Percentiles rank a stretch among this genome's conserved stretches.
These are phyloP conservation scores for Blastocystis sp. DNA, from an alignment of 352 stramenopile species.

Conservation along the genomic window DNA sequence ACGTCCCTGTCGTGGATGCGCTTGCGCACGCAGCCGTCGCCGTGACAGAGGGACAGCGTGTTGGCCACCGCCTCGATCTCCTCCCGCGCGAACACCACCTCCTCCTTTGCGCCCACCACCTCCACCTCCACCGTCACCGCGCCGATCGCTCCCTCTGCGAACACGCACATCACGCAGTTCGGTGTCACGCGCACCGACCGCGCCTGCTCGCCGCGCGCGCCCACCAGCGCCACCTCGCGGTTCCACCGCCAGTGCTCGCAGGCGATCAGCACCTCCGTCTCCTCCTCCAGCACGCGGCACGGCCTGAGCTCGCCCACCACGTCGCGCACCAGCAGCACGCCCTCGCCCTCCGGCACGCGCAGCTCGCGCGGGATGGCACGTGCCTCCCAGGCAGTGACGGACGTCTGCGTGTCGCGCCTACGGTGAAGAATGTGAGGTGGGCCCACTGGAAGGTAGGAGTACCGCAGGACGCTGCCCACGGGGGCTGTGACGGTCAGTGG, in stretches of 20 bases:
- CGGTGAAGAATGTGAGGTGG: background rate
- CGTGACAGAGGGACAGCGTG: constrained; percentile 2
- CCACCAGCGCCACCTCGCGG: background rate
- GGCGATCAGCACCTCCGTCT: background rate
- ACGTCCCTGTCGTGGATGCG: background rate
- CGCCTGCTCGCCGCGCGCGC: background rate
- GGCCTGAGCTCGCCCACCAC: background rate
- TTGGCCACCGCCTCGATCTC: background rate
- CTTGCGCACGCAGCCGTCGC: constrained; percentile 9
- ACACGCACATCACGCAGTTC: background rate
- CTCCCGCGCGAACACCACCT: background rate
- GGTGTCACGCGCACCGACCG: constrained; percentile 5
- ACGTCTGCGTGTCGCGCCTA: background rate
- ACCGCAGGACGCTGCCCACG: constrained; percentile 16
- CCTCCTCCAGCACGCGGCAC: background rate
- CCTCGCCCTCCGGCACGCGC: background rate
- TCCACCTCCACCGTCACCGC: background rate
- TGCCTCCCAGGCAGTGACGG: background rate
- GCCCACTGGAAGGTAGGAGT: background rate
- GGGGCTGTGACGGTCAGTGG: background rate
- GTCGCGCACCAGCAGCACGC: background rate
- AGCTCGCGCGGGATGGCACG: constrained; percentile 43
- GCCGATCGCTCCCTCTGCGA: background rate
- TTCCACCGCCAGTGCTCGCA: constrained; percentile 26
- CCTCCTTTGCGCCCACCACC: background rate